These are phyloP conservation scores for Daphne laureola DNA, from an alignment of 441 rosid genomes.

Conservation along the genomic window DNA sequence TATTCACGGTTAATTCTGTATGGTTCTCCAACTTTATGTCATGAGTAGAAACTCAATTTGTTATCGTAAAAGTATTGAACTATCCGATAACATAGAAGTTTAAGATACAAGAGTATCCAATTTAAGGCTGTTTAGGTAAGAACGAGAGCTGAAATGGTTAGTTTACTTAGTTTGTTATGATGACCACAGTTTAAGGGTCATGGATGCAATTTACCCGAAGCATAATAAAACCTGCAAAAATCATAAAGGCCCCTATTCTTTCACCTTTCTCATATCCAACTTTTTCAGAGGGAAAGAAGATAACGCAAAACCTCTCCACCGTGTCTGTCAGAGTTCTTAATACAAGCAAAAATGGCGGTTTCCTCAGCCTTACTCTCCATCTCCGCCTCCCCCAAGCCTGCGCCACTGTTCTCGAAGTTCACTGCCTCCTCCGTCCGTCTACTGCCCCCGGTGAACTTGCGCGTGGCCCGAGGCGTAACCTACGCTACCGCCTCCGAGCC, in stretches of 20 bases:
- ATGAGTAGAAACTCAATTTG: too few species aligned
- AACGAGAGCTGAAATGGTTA: too few species aligned
- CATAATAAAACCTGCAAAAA: background rate
- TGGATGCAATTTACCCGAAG: too few species aligned
- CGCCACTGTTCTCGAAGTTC: conserved; percentile 21
- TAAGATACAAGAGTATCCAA: too few species aligned
- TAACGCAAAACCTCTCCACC: conserved; percentile 30
- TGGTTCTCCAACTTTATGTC: too few species aligned
- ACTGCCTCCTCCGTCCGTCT: conserved; percentile 14
- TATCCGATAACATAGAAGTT: too few species aligned
- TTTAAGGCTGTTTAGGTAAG: too few species aligned
- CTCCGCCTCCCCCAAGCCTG: conserved; percentile 25
- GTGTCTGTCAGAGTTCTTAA: background rate
- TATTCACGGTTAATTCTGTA: too few species aligned
- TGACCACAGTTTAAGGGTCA: too few species aligned
- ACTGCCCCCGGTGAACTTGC: conserved; percentile 17
- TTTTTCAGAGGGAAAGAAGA: conserved; percentile 16
- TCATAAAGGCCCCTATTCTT: conserved; percentile 1
- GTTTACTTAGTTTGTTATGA: too few species aligned
- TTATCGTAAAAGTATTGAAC: too few species aligned
- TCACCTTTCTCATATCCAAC: background rate
- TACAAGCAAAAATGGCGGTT: conserved; percentile 32
- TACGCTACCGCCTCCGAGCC: conserved; percentile 51
- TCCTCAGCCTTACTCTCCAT: conserved; percentile 41
- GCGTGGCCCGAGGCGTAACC: conserved; percentile 31